phyloP scores from a whole-genome alignment of 2,329 filamentous ascomycete species.

The Diaporthe caulivora region DNA sequence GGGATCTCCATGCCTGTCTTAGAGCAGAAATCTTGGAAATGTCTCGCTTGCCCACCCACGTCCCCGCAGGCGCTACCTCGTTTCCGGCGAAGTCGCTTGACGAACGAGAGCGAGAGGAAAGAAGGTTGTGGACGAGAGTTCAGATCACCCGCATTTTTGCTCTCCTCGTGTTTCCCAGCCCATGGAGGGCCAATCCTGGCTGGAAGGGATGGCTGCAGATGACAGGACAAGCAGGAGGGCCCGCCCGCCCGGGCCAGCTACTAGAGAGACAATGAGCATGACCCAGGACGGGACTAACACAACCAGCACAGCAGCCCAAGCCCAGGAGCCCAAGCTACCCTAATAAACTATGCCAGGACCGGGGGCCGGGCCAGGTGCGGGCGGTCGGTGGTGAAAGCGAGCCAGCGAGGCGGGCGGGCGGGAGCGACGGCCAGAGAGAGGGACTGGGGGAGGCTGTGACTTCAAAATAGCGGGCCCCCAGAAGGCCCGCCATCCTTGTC shows the following conservation, averaged over 20 bases:
- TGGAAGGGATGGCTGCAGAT: not conserved
- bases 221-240: not conserved
- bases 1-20: conserved; percentile 37
- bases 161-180: conserved; percentile 16
- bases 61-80: conserved; percentile 32
- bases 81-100: conserved; percentile 29
- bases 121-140: not conserved
- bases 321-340: conserved; percentile 9
- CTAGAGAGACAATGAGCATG: conserved; percentile 16
- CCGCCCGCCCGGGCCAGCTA: not conserved
- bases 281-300: conserved; percentile 8
- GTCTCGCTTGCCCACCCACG: conserved; percentile 33
- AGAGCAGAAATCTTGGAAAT: conserved; percentile 28
- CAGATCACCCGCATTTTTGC: conserved; percentile 7
- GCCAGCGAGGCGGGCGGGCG: conserved; percentile 14
- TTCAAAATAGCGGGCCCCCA: conserved; percentile 20
- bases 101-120: not conserved
- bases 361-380: conserved; percentile 8
- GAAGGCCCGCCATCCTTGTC: conserved; percentile 5
- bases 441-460: conserved; percentile 23
- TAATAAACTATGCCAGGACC: conserved; percentile 21
- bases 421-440: conserved; percentile 15
- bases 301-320: conserved; percentile 17
- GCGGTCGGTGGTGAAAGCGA: conserved; percentile 8
- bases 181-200: conserved; percentile 3